phyloP scores from a whole-genome alignment of 2,329 filamentous ascomycete genomes.

The Fusarium sp. region DNA sequence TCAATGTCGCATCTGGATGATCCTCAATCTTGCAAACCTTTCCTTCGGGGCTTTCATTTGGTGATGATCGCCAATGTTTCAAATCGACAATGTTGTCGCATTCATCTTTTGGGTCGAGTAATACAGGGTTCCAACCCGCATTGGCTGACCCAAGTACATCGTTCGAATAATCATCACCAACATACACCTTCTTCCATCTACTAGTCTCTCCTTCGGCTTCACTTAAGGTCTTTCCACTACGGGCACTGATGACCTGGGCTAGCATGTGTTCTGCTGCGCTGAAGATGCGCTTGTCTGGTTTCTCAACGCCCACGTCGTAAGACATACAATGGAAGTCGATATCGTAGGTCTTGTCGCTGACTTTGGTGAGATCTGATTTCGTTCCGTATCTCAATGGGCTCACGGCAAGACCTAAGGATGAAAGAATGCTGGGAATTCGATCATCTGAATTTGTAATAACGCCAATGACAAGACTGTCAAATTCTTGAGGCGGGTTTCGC shows the following conservation, averaged over 20 bases:
- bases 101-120: slow-evolving; percentile 26
- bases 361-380: accelerated
- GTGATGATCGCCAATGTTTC: neutral
- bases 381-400: slow-evolving; percentile 29
- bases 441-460: slow-evolving; percentile 39
- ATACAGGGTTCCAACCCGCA: slow-evolving; percentile 26
- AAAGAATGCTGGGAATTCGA: slow-evolving; percentile 34
- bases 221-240: neutral
- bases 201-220: neutral
- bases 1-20: neutral
- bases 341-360: neutral
- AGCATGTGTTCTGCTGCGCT: slow-evolving; percentile 60
- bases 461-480: slow-evolving; percentile 28
- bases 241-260: slow-evolving; percentile 8
- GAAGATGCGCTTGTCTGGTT: slow-evolving; percentile 68
- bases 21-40: slow-evolving; percentile 13
- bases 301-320: slow-evolving; percentile 70
- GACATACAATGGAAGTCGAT: slow-evolving; percentile 56
- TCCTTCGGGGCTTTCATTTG: accelerated
- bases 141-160: slow-evolving; percentile 28
- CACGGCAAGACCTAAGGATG: slow-evolving; percentile 20
- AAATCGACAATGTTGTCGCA: neutral
- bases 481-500: neutral
- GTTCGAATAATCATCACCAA: slow-evolving; percentile 34
- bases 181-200: slow-evolving; percentile 24